Evolutionary conservation across 768 basidiomycete genomes (phyloP), one percentile per base, ranked within the genome.

Genomic region (Mycena floridula): DNA sequence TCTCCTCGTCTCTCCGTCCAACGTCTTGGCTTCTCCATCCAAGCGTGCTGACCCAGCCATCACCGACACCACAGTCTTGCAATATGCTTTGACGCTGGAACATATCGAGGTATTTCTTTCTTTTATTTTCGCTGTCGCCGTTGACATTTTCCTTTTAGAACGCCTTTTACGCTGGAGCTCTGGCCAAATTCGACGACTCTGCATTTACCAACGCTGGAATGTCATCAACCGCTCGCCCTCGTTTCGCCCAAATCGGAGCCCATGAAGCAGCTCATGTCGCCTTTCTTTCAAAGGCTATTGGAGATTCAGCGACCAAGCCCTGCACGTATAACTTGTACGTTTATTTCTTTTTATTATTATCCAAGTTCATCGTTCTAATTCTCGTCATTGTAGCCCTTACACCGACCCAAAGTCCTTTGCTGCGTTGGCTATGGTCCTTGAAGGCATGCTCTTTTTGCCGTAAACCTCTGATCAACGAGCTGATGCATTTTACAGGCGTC

Each of bases 311-410:
- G 6, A 68, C 72, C 9, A 43, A 74, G 54, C 67, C 80, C 0
- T 85, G 82, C 66, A 64, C 63, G 5, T 87, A 85, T 59, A 62
- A 51, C 45, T 85, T 83, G 76, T 77, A 48, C 25, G 71, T 59
- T 8, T 23, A 6, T 39, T 20, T 20, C 37, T 21, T 9, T 28
- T 32, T 37, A 18, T 7, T 15, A 9, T 9, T 15, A n/a, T 7
- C 3, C 39, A 6, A 39, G 18, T 25, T 28, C 26, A 27, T 20
- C 42, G 2, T 25, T 27, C 12, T 23, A 12, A 42, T 25, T n/a
- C 18, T n/a, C n/a, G n/a, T n/a, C n/a, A n/a, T n/a, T 16, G 25
- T 25, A 74, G 72, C 65, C 72, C 77, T 0, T 73, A 75, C 60
- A 72, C 66, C 16, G 71, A 74, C 49, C 66, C 70, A 24, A 59